Base-by-base conservation (phyloP, 1,284 basidiomycete genomes). In the Apiotrichum sp. region DNA sequence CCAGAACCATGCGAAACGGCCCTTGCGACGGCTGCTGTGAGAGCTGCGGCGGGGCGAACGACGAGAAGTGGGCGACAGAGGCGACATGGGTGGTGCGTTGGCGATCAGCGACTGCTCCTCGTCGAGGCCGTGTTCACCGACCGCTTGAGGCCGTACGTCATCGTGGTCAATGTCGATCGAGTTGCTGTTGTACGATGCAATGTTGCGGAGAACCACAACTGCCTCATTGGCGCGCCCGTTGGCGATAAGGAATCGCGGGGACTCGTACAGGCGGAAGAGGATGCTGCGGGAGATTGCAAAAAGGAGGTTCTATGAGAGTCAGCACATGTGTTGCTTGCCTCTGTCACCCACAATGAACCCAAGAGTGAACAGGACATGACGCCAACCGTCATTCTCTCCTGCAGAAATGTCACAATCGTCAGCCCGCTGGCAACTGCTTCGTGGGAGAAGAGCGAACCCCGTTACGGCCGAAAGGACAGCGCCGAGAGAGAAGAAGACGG, bases 401-500 rank as follows among this genome's bases (percentile, higher is more conserved):
- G 56, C 62, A 0, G 79, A 78, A 11, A 87, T 80, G 67, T 88
- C 83, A 53, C 74, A 76, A 6, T 63, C 64, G 5, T 67, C 68
- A 34, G 42, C 57, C n/a, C 53, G 44, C 9, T 45, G 75, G 70
- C 93, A 97, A 1, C 88, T 89, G 62, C 84, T 79, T 14, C 80
- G 77, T 0, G 93, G 93, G 36, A 97, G 82, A 48, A 93, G 80
- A 34, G 86, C 56, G 35, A 92, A 81, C 34, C 84, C 89, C 39
- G 92, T 83, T 8, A 89, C 71, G 0, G 92, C 89, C 2, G 89
- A 81, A 6, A 95, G 72, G 32, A 96, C 89, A 0, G 92, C 85
- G 43, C 93, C 93, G 47, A 95, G 78, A 3, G 90, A 93, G 79
- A 96, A 96, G 79, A 98, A 98, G 22, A 96, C 84, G 5, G 91